Percentiles rank a stretch among this genome's conserved stretches.
These are phyloP conservation scores for Petunia secreta DNA, from an alignment of 257 asterid species.

Conservation along the genomic window DNA sequence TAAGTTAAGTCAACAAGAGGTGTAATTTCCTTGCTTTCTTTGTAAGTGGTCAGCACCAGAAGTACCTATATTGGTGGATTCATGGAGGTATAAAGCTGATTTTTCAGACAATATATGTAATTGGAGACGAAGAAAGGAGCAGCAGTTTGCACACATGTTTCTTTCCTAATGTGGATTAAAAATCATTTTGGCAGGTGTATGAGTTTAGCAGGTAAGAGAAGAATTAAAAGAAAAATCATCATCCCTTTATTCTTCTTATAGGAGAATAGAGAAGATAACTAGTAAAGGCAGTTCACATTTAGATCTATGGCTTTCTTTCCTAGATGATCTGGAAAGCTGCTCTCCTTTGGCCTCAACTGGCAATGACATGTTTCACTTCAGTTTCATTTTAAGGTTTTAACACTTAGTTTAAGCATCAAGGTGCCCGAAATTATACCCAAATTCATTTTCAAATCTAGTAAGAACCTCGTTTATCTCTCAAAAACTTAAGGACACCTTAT, in stretches of 20 bases:
- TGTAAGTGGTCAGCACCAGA: neutral
- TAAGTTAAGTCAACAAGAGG: too few species aligned
- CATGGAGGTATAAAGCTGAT: neutral
- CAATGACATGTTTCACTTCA: neutral
- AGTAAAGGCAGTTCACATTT: too few species aligned
- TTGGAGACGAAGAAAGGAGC: neutral
- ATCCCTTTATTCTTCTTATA: neutral
- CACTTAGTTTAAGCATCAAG: neutral
- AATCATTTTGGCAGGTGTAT: neutral
- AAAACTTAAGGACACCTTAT: neutral
- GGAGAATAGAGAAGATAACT: neutral
- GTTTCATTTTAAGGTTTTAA: neutral
- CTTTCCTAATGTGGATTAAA: neutral
- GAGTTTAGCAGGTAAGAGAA: neutral
- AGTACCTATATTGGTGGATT: conserved; percentile 5
- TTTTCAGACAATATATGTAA: neutral
- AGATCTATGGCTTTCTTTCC: neutral
- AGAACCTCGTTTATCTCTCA: neutral
- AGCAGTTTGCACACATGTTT: neutral
- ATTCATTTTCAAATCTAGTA: neutral
- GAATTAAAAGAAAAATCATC: neutral
- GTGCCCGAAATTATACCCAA: neutral
- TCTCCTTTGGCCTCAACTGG: neutral
- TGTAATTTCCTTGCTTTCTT: too few species aligned
- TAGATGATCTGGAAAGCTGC: neutral